These are phyloP conservation scores for Ceratobasidium sp. DNA, from an alignment of 1,284 basidiomycete species.

Conservation along the genomic window DNA sequence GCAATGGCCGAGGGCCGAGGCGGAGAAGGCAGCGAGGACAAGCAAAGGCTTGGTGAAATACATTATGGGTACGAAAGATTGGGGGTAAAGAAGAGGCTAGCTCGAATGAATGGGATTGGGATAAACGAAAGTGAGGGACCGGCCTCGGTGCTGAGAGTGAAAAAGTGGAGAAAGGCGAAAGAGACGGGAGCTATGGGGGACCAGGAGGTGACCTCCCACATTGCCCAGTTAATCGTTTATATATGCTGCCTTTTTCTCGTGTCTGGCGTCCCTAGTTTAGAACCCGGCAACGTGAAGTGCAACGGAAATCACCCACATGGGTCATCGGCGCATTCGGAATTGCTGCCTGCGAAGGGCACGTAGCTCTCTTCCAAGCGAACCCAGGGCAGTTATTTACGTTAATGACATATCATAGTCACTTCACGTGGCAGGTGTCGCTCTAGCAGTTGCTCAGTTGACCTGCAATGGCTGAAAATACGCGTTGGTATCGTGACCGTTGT, in stretches of 20 bases:
- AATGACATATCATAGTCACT: neutral
- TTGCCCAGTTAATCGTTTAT: neutral
- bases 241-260: neutral
- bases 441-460: neutral
- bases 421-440: neutral
- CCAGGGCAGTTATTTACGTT: neutral
- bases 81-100: slow-evolving; percentile 1
- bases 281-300: neutral
- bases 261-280: neutral
- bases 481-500: slow-evolving; percentile 7
- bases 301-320: neutral
- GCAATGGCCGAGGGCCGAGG: slow-evolving; percentile 14
- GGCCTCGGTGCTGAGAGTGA: slow-evolving; percentile 25
- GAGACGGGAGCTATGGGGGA: slow-evolving; percentile 17
- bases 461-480: neutral
- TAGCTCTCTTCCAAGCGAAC: neutral
- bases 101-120: slow-evolving; percentile 11
- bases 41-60: slow-evolving; percentile 32
- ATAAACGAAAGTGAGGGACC: slow-evolving; percentile 35
- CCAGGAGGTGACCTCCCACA: slow-evolving; percentile 16
- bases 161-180: slow-evolving; percentile 5
- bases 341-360: neutral
- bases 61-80: slow-evolving; percentile 11
- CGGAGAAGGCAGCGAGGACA: slow-evolving; percentile 22
- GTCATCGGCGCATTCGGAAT: neutral